Evolutionary conservation across 176 grass and related monocot genomes (phyloP).

Genomic region (Musa beccarii): DNA sequence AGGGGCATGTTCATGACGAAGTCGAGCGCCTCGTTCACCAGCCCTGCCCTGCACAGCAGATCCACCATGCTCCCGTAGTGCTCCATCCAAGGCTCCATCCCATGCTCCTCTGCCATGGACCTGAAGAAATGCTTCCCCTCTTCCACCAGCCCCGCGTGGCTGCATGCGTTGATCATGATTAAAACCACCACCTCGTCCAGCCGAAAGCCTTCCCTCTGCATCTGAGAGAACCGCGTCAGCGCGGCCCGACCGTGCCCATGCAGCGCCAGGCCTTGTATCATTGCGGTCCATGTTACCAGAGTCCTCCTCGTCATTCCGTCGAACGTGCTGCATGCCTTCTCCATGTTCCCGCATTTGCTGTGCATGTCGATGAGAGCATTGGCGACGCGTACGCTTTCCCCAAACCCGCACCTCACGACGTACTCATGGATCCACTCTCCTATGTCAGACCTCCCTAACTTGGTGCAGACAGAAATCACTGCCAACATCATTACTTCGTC

Average conservation of each 20-base stretch:
- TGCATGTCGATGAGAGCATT: slow-evolving; percentile 56
- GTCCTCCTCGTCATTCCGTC: slow-evolving; percentile 23
- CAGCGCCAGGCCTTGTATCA: slow-evolving; percentile 42
- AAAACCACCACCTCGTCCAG: slow-evolving; percentile 42
- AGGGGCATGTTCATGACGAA: slow-evolving; percentile 37
- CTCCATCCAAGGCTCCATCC: slow-evolving; percentile 41
- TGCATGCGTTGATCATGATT: slow-evolving; percentile 36
- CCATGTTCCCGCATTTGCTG: slow-evolving; percentile 35
- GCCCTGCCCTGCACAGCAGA: slow-evolving; percentile 33
- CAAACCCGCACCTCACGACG: slow-evolving; percentile 11
- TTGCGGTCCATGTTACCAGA: slow-evolving; percentile 41
- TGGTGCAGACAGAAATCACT: slow-evolving; percentile 35
- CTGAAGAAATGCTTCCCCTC: slow-evolving; percentile 39
- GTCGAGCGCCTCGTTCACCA: slow-evolving; percentile 28
- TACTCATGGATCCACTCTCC: slow-evolving; percentile 32
- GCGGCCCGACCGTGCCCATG: slow-evolving; percentile 38
- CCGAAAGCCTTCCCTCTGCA: slow-evolving; percentile 49
- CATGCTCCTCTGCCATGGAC: slow-evolving; percentile 42
- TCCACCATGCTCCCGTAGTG: slow-evolving; percentile 52
- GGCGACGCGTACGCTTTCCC: slow-evolving; percentile 12
- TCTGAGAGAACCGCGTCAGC: slow-evolving; percentile 39
- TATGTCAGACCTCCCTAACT: slow-evolving; percentile 19
- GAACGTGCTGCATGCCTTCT: slow-evolving; percentile 40
- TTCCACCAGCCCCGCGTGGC: slow-evolving; percentile 16
- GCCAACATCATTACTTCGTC: slow-evolving; percentile 47